Conservation (phyloP, 257 asterid genomes). For the Gentiana straminea region DNA sequence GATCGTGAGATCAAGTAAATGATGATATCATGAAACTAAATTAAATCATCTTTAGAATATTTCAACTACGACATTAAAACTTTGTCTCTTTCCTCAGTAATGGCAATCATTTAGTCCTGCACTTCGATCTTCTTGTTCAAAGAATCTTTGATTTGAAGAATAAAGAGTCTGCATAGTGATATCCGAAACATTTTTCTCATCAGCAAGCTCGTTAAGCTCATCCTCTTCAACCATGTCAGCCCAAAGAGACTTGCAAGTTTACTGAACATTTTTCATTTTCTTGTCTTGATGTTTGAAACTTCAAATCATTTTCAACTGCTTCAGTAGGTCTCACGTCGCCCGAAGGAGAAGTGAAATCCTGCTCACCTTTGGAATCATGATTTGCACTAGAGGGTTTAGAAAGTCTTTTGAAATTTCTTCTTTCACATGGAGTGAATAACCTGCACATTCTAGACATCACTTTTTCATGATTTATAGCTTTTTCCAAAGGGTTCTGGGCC, state of each 20-base stretch:
- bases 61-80: no score
- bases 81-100: background rate
- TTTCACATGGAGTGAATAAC: slow-evolving; percentile 3
- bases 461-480: slow-evolving; percentile 6
- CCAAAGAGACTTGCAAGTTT: slow-evolving; percentile 23
- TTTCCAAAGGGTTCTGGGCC: background rate
- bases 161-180: slow-evolving; percentile 26
- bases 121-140: slow-evolving; percentile 16
- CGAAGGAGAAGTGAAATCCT: background rate
- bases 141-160: slow-evolving; percentile 4
- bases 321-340: background rate
- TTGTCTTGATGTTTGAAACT: slow-evolving; percentile 3
- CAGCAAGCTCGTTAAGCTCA: slow-evolving; percentile 22
- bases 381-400: background rate
- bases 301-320: slow-evolving; percentile 7
- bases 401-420: slow-evolving; percentile 1
- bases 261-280: slow-evolving; percentile 2
- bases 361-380: background rate
- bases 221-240: slow-evolving; percentile 86
- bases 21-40: no score
- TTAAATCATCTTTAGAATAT: no score
- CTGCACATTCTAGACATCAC: background rate
- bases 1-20: no score
- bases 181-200: slow-evolving; percentile 45
- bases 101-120: slow-evolving; percentile 36